Base-by-base conservation (phyloP, 371 early-diverging fungal species). In the Mortierella sp. region DNA sequence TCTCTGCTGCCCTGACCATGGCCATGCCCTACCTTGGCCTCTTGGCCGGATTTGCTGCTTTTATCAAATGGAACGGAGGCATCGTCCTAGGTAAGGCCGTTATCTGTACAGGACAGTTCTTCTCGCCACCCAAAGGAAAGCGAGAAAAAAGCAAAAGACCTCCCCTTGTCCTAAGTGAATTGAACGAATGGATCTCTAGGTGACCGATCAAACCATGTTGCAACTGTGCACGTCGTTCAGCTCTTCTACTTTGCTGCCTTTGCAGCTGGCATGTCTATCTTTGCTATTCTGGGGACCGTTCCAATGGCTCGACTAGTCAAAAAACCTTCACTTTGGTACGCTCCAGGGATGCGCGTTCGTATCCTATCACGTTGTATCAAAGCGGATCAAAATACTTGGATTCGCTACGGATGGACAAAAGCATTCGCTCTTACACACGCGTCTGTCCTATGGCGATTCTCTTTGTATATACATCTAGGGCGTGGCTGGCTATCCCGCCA, bases 151-250 rank as follows among this genome's bases (percentile, higher is more conserved):
- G n/a, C n/a, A n/a, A n/a, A n/a, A n/a, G n/a, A n/a, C n/a, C n/a
- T n/a, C n/a, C n/a, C n/a, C n/a, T 3, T 30, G 10, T 7, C 10
- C 34, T 34, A 10, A 10, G 10, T 10, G 4, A 10, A 34, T 10
- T 34, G 34, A 34, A 34, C 34, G 10, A 34, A 34, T 34, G 34
- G 14, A 19, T 43, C 21, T 46, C 61, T 58, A 81, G 95, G 96
- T 14, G 98, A 98, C 82, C 87, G 87, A 54, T 78, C 89, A 13
- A 93, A 98, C 72, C 98, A 98, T 81, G 73, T 89, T 18, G 88
- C 94, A 2, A 85, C 87, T 3, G 27, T 92, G 24, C 95, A 98
- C 79, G 67, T 96, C 13, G 93, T 95, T 3, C 97, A 98, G 78
- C 43, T 96, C 10, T 86, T 94, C 46, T 98, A 98, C 82, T 96